phyloP scores from a whole-genome alignment of 331 rosid genomes.

The Malus hybrid region DNA sequence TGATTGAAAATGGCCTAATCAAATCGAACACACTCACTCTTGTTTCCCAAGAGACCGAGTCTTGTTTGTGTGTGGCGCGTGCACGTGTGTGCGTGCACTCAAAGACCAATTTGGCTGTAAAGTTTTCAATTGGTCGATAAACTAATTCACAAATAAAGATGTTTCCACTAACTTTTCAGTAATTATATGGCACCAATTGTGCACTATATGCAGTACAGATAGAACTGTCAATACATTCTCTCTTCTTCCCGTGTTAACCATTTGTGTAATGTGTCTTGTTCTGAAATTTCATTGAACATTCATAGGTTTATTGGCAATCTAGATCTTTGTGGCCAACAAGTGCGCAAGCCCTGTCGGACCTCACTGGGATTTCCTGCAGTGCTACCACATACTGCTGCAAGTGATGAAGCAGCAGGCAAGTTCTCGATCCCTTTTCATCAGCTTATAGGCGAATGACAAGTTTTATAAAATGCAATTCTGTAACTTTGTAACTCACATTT shows the following conservation, averaged over 20 bases:
- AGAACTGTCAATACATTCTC: not conserved
- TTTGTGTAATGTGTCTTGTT: not conserved
- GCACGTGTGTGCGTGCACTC: too few species aligned
- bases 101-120: not conserved
- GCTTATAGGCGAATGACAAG: not conserved
- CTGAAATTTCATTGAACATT: not conserved
- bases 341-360: slow-evolving; percentile 71
- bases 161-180: not conserved
- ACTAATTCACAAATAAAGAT: not conserved
- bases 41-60: not conserved
- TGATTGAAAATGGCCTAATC: not conserved
- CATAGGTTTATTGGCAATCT: slow-evolving; percentile 72
- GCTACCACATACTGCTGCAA: slow-evolving; percentile 60
- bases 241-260: not conserved
- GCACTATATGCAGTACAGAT: not conserved
- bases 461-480: not conserved
- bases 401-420: slow-evolving; percentile 78
- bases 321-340: slow-evolving; percentile 88
- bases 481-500: not conserved
- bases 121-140: not conserved
- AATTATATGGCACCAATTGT: not conserved
- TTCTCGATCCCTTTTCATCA: slow-evolving; percentile 8
- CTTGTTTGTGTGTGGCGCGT: not conserved
- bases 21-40: not conserved
- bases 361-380: slow-evolving; percentile 92